These are phyloP conservation scores for Picocystis salinarum DNA, from an alignment of 139 green algal species.

Conservation along the genomic window DNA sequence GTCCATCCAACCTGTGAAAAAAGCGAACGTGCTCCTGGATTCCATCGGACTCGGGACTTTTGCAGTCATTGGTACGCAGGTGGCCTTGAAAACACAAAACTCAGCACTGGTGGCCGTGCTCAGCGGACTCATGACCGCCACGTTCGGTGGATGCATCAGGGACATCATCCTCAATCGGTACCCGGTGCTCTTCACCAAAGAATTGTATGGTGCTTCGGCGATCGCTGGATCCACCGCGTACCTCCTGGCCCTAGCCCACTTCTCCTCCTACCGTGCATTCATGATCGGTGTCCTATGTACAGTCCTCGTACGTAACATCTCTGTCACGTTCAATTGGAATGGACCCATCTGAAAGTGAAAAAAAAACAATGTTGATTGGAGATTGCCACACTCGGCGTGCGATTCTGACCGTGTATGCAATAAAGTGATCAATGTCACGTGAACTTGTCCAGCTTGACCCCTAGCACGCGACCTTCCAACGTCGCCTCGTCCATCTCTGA, in stretches of 20 bases:
- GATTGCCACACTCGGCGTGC: no score
- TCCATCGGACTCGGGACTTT: constrained; percentile 1
- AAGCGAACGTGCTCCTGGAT: background rate
- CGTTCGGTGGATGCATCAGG: background rate
- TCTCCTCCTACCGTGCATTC: no score
- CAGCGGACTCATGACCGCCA: background rate
- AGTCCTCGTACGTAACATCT: no score
- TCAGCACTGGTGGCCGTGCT: background rate
- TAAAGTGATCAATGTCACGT: no score
- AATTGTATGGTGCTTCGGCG: no score
- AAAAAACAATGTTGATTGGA: no score
- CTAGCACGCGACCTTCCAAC: constrained; percentile 15
- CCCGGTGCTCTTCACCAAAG: background rate
- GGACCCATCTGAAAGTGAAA: no score
- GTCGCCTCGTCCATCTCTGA: constrained; percentile 17
- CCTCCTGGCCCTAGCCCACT: no score
- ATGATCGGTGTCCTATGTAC: no score
- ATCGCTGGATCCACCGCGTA: no score
- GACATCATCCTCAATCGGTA: background rate
- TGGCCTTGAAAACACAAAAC: background rate
- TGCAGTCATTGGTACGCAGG: background rate
- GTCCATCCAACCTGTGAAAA: background rate
- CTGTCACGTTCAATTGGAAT: no score
- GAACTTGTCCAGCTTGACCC: constrained; percentile 18
- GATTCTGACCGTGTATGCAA: no score